Base-by-base conservation (phyloP, 805 yeast genomes). In the Metschnikowia lachancei region DNA sequence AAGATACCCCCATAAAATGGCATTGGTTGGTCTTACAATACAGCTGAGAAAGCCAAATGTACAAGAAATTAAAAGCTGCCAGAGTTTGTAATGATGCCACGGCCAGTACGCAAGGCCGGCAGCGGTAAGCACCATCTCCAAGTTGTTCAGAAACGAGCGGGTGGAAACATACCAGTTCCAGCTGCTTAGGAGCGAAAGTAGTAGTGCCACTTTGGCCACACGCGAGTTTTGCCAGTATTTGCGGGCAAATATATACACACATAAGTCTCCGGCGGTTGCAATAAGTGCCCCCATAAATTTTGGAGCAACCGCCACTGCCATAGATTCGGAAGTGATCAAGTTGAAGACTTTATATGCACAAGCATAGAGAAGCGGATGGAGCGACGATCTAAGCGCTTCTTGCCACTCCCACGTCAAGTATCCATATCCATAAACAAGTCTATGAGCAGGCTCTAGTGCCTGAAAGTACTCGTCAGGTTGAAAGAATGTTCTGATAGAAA, bases 381-480 rank as follows among this genome's bases (percentile, higher is more conserved):
- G 64, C 44, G 87, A 83, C 9, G 95, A 84, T 49, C 99, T 67
- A 4, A 94, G 66, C 0, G 82, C 83, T 39, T 74, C 70, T 19
- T 67, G 62, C 99, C 99, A 94, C 65, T 94, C 99, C 99, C 99
- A 94, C 0, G 98, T 89, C 31, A 81, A 61, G 55, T 80, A 79
- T 0, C 99, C 99, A 52, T 83, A 84, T 1, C 94, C 91, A 62
- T 74, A 89, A 0, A 85, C 84, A 31, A 75, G 67, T 3, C 59
- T 47, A 63, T 90, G 96, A 0, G 98, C 99, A 0, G 97, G 96
- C 59, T 94, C 99, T 42, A 94, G 67, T 0, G 91, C 74, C 65
- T 94, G 99, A 82, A 84, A 94, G 66, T 76, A 94, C 65, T 94
- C 99, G 64, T 94, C 99, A 0, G 99, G 92, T 63, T 94, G 99